Evolutionary conservation across 495 filamentous ascomycete genomes (phyloP).

Genomic region (Penicillium silybi): DNA sequence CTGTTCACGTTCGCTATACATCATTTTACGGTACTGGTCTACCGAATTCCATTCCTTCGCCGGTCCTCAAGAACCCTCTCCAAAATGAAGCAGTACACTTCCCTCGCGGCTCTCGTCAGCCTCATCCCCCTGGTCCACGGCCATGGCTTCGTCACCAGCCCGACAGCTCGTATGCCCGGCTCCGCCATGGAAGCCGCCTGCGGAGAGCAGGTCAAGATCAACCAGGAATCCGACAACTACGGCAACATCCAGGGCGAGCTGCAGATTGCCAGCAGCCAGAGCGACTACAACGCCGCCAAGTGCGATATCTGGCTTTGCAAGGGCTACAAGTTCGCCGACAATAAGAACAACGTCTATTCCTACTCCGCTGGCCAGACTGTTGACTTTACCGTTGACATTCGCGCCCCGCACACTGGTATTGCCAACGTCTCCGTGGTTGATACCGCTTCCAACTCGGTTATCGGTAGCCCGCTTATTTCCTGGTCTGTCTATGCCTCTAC

Average conservation of each 20-base stretch:
- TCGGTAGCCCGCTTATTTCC: slow-evolving; percentile 50
- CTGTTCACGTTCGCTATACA: slow-evolving; percentile 22
- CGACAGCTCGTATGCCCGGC: slow-evolving; percentile 57
- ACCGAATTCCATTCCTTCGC: slow-evolving; percentile 27
- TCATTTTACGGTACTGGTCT: slow-evolving; percentile 31
- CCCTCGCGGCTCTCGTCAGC: slow-evolving; percentile 38
- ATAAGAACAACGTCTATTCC: slow-evolving; percentile 58
- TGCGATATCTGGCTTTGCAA: slow-evolving; percentile 71
- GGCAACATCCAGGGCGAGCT: slow-evolving; percentile 65
- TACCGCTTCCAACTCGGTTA: slow-evolving; percentile 54
- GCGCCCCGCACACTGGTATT: slow-evolving; percentile 59
- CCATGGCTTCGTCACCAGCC: slow-evolving; percentile 61
- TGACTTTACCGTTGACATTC: slow-evolving; percentile 55
- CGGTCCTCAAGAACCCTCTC: slow-evolving; percentile 7
- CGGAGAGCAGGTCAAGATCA: slow-evolving; percentile 56
- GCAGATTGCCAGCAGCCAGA: slow-evolving; percentile 51
- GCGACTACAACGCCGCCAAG: slow-evolving; percentile 52
- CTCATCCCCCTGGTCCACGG: slow-evolving; percentile 51
- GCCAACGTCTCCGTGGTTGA: slow-evolving; percentile 70
- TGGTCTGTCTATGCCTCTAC: slow-evolving; percentile 58
- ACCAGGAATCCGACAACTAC: slow-evolving; percentile 60
- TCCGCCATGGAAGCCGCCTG: slow-evolving; percentile 56
- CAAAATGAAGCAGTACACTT: slow-evolving; percentile 36
- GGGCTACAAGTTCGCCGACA: slow-evolving; percentile 68
- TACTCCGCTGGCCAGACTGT: slow-evolving; percentile 60